Conservation (phyloP, 495 filamentous ascomycete species). For the Neurospora sp. region DNA sequence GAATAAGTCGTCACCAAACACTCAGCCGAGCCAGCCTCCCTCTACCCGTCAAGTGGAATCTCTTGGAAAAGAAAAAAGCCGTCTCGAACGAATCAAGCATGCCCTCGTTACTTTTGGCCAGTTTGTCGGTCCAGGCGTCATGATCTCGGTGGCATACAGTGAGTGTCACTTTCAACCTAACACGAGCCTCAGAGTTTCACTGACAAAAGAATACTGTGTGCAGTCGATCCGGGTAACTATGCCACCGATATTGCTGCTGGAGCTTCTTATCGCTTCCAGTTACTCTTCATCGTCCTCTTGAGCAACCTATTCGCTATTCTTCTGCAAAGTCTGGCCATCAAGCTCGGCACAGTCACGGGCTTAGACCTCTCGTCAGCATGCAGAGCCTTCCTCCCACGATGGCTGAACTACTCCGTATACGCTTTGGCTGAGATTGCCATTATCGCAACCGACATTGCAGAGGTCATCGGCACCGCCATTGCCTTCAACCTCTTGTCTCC, state of each 20-base stretch:
- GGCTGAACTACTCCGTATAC: slow-evolving; percentile 68
- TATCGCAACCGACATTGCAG: slow-evolving; percentile 83
- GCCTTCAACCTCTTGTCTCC: slow-evolving; percentile 73
- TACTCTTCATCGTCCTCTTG: slow-evolving; percentile 73
- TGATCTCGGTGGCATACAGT: slow-evolving; percentile 64
- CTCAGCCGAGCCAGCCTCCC: background rate
- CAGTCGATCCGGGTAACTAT: slow-evolving; percentile 81
- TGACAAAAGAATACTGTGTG: background rate
- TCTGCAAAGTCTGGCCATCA: slow-evolving; percentile 72
- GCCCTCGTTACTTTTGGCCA: slow-evolving; percentile 52
- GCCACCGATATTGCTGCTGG: slow-evolving; percentile 73
- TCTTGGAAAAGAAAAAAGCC: background rate
- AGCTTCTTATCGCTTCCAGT: slow-evolving; percentile 50
- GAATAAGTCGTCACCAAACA: background rate
- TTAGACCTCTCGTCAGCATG: slow-evolving; percentile 73
- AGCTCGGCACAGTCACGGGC: slow-evolving; percentile 77
- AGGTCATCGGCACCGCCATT: slow-evolving; percentile 88
- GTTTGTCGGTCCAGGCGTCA: slow-evolving; percentile 81
- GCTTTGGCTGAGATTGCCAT: slow-evolving; percentile 70
- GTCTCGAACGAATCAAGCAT: slow-evolving; percentile 19
- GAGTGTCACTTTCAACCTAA: slow-evolving; percentile 6
- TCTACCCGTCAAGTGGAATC: background rate
- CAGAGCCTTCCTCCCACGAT: slow-evolving; percentile 61
- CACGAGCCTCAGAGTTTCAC: slow-evolving; percentile 15
- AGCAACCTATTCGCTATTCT: slow-evolving; percentile 81